Percentiles rank a stretch among this genome's conserved stretches.
Conservation (phyloP, 495 filamentous ascomycete species). For the Peziza echinospora region DNA sequence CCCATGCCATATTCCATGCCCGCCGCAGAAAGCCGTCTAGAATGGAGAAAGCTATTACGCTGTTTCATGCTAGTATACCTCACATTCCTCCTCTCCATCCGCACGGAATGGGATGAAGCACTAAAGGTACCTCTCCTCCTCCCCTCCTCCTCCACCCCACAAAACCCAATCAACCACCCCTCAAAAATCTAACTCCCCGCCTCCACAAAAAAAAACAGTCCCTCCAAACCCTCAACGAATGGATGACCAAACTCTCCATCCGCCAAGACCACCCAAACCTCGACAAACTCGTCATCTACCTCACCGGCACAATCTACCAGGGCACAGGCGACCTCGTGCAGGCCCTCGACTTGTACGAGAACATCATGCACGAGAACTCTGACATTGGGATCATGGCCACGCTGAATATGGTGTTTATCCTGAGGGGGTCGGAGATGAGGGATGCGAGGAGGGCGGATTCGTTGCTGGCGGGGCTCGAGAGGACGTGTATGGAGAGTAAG, state of each 20-base stretch:
- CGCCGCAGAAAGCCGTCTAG: constrained; percentile 20
- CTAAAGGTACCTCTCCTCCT: constrained; percentile 19
- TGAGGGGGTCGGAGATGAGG: constrained; percentile 39
- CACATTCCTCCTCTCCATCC: constrained; percentile 35
- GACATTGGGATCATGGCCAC: constrained; percentile 58
- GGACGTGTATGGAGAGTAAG: constrained; percentile 41
- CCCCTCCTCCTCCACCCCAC: too few species aligned
- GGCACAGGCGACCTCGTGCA: constrained; percentile 45
- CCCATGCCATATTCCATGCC: constrained; percentile 21
- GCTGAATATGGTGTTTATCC: constrained; percentile 64
- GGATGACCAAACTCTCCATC: constrained; percentile 23
- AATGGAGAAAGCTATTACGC: constrained; percentile 32
- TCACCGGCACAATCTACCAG: constrained; percentile 55
- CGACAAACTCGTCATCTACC: constrained; percentile 35
- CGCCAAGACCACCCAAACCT: constrained; percentile 18
- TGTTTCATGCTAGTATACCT: constrained; percentile 38
- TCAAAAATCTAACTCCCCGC: too few species aligned
- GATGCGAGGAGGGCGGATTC: constrained; percentile 20
- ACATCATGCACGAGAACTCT: constrained; percentile 33
- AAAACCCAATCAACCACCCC: too few species aligned
- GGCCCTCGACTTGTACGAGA: constrained; percentile 28
- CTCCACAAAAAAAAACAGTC: constrained; percentile 17
- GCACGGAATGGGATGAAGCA: constrained; percentile 42
- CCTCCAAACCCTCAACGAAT: constrained; percentile 15
- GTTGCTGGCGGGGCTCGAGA: constrained; percentile 42